Evolutionary conservation across 345 rosid genomes (phyloP), one percentile per base, ranked within the genome.

Genomic region (Cochlearia excelsa): DNA sequence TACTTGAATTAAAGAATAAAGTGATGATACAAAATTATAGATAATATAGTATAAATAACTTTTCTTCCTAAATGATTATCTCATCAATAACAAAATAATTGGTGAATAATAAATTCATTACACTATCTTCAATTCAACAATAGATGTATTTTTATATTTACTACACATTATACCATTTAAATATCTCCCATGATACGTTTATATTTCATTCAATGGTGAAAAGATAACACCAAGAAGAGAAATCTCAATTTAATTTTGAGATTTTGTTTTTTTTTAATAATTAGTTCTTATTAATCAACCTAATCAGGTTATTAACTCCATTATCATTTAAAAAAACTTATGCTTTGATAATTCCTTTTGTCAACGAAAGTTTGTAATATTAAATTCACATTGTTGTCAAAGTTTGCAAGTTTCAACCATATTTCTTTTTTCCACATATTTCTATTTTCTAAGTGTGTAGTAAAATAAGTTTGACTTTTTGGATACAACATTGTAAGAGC

Each of bases 381-480:
- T 63, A 56, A 70, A 70, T 63, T 34, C 47, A 48, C 59, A 64
- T 58, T 7, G 69, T 64, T 63, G 65, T 63, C 65, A 71, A 16
- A 43, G 55, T 57, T 57, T 57, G 9, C 69, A 64, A 70, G 65
- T 64, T 71, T 71, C 69, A 71, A 63, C 56, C 59, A 63, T 44
- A 50, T 57, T 51, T 70, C 49, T 71, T 44, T 51, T 28, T 44
- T 58, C n/a, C 39, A 16, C 28, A 46, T 30, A 5, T 58, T 59
- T 51, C 50, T 46, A 64, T 30, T 71, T 64, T 71, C 51, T 8
- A 44, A 35, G 65, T 28, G 30, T 4, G 23, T 42, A 23, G 54
- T 44, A 50, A 64, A 65, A 52, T 7, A 64, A 38, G 43, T 69
- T 65, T 71, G 75, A 71, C 75, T 71, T 64, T 71, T 53, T n/a